phyloP scores from a whole-genome alignment of 345 rosid species.

The Litchi chinensis region DNA sequence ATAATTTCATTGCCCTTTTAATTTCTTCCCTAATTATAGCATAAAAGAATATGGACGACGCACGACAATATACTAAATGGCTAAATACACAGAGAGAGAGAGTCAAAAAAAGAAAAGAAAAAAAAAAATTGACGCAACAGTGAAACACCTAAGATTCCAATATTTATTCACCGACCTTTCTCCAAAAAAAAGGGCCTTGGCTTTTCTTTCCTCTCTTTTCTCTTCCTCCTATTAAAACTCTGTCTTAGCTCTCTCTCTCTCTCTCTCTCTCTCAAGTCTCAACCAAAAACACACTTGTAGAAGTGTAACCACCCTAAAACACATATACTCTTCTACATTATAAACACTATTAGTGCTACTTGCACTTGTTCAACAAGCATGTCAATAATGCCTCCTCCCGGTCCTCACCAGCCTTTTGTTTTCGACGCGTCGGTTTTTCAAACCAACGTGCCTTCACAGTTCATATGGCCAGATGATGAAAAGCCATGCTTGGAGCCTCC shows the following conservation, averaged over 20 bases:
- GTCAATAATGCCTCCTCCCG: slow-evolving; percentile 12
- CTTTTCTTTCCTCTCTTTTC: slow-evolving; percentile 11
- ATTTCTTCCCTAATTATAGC: neutral
- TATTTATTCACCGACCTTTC: slow-evolving; percentile 21
- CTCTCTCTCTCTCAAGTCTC: neutral
- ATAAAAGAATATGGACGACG: neutral
- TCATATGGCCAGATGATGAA: slow-evolving; percentile 89
- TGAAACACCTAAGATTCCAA: slow-evolving; percentile 25
- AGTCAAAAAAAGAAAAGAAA: too few relatives aligned
- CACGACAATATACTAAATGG: neutral
- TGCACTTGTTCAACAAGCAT: slow-evolving; percentile 1
- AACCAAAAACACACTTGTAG: too few relatives aligned
- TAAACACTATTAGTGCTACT: neutral
- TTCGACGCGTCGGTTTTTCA: slow-evolving; percentile 58
- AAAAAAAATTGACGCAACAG: slow-evolving; percentile 32
- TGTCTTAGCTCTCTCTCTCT: neutral
- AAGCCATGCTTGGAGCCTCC: slow-evolving; percentile 50
- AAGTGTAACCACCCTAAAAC: too few relatives aligned
- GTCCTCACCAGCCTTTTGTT: slow-evolving; percentile 24
- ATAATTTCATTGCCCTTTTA: neutral
- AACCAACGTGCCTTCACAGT: slow-evolving; percentile 63
- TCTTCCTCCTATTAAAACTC: neutral
- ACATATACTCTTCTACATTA: neutral
- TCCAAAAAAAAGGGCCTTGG: slow-evolving; percentile 22
- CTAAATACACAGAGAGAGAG: neutral